Evolutionary conservation across 2,329 filamentous ascomycete genomes (phyloP).

Genomic region (Fusarium vanettenii): DNA sequence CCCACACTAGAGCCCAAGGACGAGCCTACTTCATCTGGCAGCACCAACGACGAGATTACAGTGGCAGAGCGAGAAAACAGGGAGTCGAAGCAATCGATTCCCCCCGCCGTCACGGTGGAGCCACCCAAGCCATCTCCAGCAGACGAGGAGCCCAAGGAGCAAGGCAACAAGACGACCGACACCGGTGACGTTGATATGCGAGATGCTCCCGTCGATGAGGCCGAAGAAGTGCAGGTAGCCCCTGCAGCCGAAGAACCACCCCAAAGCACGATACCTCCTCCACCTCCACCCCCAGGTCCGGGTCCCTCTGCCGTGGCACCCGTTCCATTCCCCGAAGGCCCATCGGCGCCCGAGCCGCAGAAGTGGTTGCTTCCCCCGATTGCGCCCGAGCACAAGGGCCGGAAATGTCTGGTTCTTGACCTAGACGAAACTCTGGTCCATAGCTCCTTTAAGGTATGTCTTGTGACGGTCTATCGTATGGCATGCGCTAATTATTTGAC

Average conservation of each 20-base stretch:
- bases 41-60: constrained; percentile 59
- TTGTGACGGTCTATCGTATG: not conserved
- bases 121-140: constrained; percentile 50
- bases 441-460: constrained; percentile 93
- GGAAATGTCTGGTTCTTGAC: constrained; percentile 95
- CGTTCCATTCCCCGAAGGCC: constrained; percentile 55
- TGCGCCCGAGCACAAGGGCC: constrained; percentile 81
- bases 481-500: constrained; percentile 38
- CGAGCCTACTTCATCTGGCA: constrained; percentile 59
- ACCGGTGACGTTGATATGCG: constrained; percentile 76
- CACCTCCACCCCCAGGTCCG: constrained; percentile 62
- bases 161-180: constrained; percentile 55
- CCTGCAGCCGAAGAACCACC: constrained; percentile 52
- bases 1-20: constrained; percentile 54
- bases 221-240: constrained; percentile 57
- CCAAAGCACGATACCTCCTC: constrained; percentile 53
- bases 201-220: constrained; percentile 66
- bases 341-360: constrained; percentile 56
- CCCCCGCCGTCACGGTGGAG: constrained; percentile 56
- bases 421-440: constrained; percentile 97
- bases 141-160: constrained; percentile 41
- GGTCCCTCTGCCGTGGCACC: constrained; percentile 54
- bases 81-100: constrained; percentile 59
- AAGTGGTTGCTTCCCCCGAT: constrained; percentile 86
- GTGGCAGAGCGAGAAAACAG: constrained; percentile 55